These are phyloP conservation scores for Kwoniella shandongensis DNA, from an alignment of 768 basidiomycete genomes.

Conservation along the genomic window DNA sequence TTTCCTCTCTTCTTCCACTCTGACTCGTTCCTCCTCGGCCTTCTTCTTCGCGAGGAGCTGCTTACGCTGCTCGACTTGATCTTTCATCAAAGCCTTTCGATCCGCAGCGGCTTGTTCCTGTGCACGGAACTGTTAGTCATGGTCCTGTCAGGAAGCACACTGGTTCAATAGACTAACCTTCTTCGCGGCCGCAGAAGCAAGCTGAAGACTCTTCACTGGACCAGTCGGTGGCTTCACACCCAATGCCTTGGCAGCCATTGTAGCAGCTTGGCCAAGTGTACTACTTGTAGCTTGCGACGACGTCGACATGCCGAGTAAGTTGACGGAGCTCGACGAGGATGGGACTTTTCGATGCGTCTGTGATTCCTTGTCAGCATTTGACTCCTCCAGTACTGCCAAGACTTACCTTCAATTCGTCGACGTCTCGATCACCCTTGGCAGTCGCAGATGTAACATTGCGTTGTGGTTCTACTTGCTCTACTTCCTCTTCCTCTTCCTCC, in stretches of 20 bases:
- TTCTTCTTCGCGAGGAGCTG: slow-evolving; percentile 71
- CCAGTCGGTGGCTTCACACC: slow-evolving; percentile 41
- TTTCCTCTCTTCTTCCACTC: slow-evolving; percentile 28
- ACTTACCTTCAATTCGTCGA: slow-evolving; percentile 6
- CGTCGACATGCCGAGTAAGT: slow-evolving; percentile 21
- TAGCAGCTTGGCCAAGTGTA: slow-evolving; percentile 21
- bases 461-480: slow-evolving; percentile 7
- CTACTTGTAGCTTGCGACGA: slow-evolving; percentile 17
- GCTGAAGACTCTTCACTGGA: slow-evolving; percentile 73
- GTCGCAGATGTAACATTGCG: not conserved
- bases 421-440: not conserved
- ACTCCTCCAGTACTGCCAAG: not conserved
- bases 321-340: slow-evolving; percentile 9
- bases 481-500: slow-evolving; percentile 22
- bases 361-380: not conserved
- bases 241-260: slow-evolving; percentile 31
- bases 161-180: slow-evolving; percentile 62
- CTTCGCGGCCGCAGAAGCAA: slow-evolving; percentile 79
- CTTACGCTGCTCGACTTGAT: slow-evolving; percentile 78
- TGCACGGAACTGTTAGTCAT: too few relatives aligned
- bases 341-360: slow-evolving; percentile 14
- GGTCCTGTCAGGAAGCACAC: not conserved
- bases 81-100: slow-evolving; percentile 70
- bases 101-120: slow-evolving; percentile 89
- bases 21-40: slow-evolving; percentile 60